These are phyloP conservation scores for Apiospora rasikravindrae DNA, from an alignment of 2,329 filamentous ascomycete species.

Conservation along the genomic window DNA sequence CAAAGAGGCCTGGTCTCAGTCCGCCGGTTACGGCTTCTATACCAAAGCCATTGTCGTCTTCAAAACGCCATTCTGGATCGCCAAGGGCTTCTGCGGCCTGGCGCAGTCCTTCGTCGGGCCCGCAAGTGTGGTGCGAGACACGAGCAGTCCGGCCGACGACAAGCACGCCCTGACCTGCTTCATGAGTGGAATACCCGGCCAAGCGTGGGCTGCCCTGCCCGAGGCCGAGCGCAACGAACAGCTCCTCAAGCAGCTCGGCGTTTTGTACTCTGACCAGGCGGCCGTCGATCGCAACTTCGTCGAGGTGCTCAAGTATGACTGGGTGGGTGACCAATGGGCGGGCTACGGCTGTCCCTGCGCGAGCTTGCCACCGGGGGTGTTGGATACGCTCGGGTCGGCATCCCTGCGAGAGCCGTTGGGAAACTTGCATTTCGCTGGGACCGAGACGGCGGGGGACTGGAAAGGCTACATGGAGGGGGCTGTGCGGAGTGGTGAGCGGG, in stretches of 20 bases:
- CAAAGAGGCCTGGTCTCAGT: slow-evolving; percentile 44
- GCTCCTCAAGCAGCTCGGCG: slow-evolving; percentile 36
- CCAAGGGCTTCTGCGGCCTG: slow-evolving; percentile 49
- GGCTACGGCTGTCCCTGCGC: slow-evolving; percentile 48
- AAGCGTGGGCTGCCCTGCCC: slow-evolving; percentile 36
- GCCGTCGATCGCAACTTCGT: slow-evolving; percentile 34
- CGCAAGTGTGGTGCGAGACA: slow-evolving; percentile 51
- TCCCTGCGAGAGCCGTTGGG: slow-evolving; percentile 41
- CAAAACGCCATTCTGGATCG: slow-evolving; percentile 44
- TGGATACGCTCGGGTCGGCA: slow-evolving; percentile 32
- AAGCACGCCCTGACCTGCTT: slow-evolving; percentile 48
- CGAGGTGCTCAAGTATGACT: slow-evolving; percentile 42
- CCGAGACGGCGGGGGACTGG: slow-evolving; percentile 58
- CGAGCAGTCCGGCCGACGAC: slow-evolving; percentile 34
- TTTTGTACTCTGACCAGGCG: slow-evolving; percentile 29
- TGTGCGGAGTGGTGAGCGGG: slow-evolving; percentile 53
- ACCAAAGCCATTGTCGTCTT: slow-evolving; percentile 56
- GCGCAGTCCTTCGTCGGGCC: slow-evolving; percentile 52
- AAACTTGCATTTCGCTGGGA: slow-evolving; percentile 59
- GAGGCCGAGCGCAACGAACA: slow-evolving; percentile 28
- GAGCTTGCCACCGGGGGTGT: slow-evolving; percentile 43
- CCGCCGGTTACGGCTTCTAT: slow-evolving; percentile 51
- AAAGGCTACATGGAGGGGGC: slow-evolving; percentile 66
- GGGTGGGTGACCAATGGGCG: slow-evolving; percentile 43
- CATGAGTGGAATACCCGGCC: slow-evolving; percentile 42